Evolutionary conservation across 371 early-diverging fungal genomes (phyloP).

Genomic region (Mortierella sp.): DNA sequence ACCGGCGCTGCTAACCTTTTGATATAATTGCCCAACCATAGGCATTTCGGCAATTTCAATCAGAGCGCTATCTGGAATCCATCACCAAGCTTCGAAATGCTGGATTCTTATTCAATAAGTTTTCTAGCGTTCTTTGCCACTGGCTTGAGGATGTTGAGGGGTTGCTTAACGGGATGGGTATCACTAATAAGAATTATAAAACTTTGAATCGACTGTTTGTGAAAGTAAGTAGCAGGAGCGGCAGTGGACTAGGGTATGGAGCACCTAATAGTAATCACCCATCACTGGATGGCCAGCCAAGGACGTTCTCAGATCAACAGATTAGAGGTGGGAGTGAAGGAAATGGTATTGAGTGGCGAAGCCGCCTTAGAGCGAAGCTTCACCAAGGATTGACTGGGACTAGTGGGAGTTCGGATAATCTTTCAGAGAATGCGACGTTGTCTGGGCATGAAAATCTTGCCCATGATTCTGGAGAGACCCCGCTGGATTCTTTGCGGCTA

Average conservation of each 20-base stretch:
- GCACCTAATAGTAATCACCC: neutral
- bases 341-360: slow-evolving; percentile 28
- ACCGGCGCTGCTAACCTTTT: too few relatives aligned
- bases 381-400: slow-evolving; percentile 6
- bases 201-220: slow-evolving; percentile 34
- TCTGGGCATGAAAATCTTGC: neutral
- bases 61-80: slow-evolving; percentile 37
- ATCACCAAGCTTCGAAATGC: slow-evolving; percentile 43
- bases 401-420: neutral
- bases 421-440: neutral
- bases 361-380: slow-evolving; percentile 25
- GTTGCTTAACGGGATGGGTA: slow-evolving; percentile 36
- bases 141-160: slow-evolving; percentile 44
- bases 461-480: slow-evolving; percentile 23
- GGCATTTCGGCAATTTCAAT: slow-evolving; percentile 35
- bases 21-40: neutral
- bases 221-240: slow-evolving; percentile 28
- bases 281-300: slow-evolving; percentile 8
- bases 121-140: slow-evolving; percentile 28
- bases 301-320: neutral
- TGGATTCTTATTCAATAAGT: slow-evolving; percentile 36
- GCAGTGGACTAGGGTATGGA: slow-evolving; percentile 30
- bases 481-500: slow-evolving; percentile 16
- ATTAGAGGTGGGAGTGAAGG: neutral
- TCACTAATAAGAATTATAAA: slow-evolving; percentile 29